These are phyloP conservation scores for Phanerodontia chrysosporium DNA, from an alignment of 768 basidiomycete species.

Conservation along the genomic window DNA sequence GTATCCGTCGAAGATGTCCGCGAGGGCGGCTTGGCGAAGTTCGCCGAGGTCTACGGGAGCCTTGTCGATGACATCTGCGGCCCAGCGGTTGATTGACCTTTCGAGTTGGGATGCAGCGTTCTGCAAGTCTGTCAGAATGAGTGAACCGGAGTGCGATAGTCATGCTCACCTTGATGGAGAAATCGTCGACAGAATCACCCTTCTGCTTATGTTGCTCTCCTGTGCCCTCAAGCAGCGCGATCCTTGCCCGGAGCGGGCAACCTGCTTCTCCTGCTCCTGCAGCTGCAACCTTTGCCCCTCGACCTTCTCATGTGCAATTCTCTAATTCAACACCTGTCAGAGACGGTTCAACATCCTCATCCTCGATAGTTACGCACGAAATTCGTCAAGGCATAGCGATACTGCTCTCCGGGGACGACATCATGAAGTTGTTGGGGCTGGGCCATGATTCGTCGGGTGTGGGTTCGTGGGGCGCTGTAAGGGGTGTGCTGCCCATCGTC, in stretches of 20 bases:
- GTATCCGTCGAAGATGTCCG: constrained; percentile 51
- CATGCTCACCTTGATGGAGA: constrained; percentile 71
- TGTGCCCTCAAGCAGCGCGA: constrained; percentile 70
- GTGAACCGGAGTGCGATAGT: not conserved
- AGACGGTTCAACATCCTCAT: not conserved
- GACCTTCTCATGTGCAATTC: constrained; percentile 86
- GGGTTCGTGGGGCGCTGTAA: not conserved
- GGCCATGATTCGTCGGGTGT: constrained; percentile 4
- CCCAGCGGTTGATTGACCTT: constrained; percentile 83
- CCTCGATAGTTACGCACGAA: constrained; percentile 41
- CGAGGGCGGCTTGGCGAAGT: constrained; percentile 55
- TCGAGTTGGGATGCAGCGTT: constrained; percentile 81
- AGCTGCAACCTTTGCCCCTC: constrained; percentile 76
- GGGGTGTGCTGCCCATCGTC: not conserved
- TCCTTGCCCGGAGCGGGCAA: constrained; percentile 68
- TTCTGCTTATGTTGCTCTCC: constrained; percentile 23
- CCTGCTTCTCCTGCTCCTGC: constrained; percentile 80
- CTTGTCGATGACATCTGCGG: constrained; percentile 62
- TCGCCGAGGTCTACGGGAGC: constrained; percentile 50
- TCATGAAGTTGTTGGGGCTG: constrained; percentile 13
- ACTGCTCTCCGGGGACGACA: constrained; percentile 55
- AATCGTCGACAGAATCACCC: constrained; percentile 71
- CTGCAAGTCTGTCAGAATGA: constrained; percentile 32
- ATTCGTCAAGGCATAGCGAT: constrained; percentile 80
- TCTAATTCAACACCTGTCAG: constrained; percentile 34